Evolutionary conservation across 2,329 filamentous ascomycete genomes (phyloP), one percentile per base, ranked within the genome.

Genomic region (Lasiodiplodia gonubiensis): DNA sequence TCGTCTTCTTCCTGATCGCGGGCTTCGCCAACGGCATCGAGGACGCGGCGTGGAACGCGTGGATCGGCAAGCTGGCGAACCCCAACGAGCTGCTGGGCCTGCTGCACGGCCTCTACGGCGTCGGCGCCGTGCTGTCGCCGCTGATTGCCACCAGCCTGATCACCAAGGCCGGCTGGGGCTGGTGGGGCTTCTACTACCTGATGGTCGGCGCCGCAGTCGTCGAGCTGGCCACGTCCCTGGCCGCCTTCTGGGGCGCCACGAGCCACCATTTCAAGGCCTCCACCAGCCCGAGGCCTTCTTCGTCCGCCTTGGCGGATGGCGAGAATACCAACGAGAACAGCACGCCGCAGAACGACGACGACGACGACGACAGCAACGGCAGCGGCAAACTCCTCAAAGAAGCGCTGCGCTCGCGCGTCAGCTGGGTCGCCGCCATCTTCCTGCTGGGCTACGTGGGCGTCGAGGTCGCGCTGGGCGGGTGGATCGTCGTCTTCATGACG

Each of bases 401-500:
- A 72, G 83, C 84, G 0, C 76, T 89, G 18, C 75, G 79, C 42
- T 82, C 82, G 2, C 77, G 82, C 14, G 83, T 91, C 5, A 90
- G 90, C 4, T 94, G 91, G 90, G 81, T 92, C 21, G 83, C 88
- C 46, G 85, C 92, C 3, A 69, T 90, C 1, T 96, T 95, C 75
- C 80, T 96, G 18, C 84, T 96, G 3, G 87, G 88, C 8, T 96
- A 96, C 73, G 89, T 94, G 0, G 93, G 93, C 4, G 85, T 88
- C 7, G 92, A 97, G 78, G 90, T 92, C 68, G 88, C 87, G 0
- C 81, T 93, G 3, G 90, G 90, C 23, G 92, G 92, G 16, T 94
- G 92, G 92, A 90, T 96, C 70, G 89, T 92, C 55, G 90, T 89
- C 0, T 96, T 96, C 76, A 96, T 97, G 92, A 88, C 93, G n/a